These are phyloP conservation scores for Pascua guehoae DNA, from an alignment of 1,284 basidiomycete genomes.

Conservation along the genomic window DNA sequence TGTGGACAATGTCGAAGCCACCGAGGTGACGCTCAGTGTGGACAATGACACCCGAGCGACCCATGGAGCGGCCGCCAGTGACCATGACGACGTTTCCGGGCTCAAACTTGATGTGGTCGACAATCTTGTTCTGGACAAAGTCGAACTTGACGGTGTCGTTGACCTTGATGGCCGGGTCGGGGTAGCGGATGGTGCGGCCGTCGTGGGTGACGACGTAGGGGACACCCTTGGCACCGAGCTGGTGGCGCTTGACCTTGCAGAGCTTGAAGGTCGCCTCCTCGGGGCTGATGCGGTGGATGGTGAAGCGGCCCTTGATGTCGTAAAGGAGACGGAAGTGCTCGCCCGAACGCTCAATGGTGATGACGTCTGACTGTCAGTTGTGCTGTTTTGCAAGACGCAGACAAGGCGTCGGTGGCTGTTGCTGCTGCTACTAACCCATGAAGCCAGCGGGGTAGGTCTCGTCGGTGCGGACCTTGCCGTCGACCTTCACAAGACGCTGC, in stretches of 20 bases:
- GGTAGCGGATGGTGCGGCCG: constrained; percentile 98
- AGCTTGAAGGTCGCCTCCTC: constrained; percentile 99
- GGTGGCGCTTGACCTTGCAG: constrained; percentile 89
- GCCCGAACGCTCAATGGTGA: constrained; percentile 96
- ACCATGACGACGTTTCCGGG: constrained; percentile 96
- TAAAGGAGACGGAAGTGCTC: constrained; percentile 99
- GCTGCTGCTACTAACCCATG: constrained; percentile 83
- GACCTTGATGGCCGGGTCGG: constrained; percentile 90
- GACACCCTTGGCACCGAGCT: constrained; percentile 89
- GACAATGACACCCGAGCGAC: constrained; percentile 90
- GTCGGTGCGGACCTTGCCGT: constrained; percentile 98
- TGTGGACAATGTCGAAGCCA: constrained; percentile 96
- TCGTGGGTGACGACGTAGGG: constrained; percentile 98
- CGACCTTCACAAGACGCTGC: constrained; percentile 97
- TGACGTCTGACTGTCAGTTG: constrained; percentile 65
- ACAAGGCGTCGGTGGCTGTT: background rate
- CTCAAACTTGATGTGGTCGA: constrained; percentile 92
- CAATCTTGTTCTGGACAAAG: constrained; percentile 90
- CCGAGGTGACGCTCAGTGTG: constrained; percentile 96
- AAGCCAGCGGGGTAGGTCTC: constrained; percentile 95
- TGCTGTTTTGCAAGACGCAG: too few relatives aligned
- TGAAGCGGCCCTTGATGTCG: constrained; percentile 99
- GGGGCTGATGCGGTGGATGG: constrained; percentile 97
- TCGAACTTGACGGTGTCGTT: constrained; percentile 99
- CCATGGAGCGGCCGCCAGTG: constrained; percentile 99